Evolutionary conservation across 257 asterid species (phyloP).

Genomic region (Solanum bukasovii): DNA sequence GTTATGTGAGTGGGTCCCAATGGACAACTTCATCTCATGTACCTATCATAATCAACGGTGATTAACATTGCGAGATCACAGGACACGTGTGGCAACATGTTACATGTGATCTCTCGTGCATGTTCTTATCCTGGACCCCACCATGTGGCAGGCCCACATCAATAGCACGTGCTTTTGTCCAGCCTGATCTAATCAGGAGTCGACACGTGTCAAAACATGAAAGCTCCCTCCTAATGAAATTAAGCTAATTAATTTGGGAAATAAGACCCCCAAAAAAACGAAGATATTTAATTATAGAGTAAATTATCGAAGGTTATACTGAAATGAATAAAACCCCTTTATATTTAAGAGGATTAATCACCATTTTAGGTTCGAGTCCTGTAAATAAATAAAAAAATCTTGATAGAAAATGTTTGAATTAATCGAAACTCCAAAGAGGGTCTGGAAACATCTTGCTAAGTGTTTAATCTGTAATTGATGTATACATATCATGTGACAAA

Average conservation of each 20-base stretch:
- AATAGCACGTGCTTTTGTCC: background rate
- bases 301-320: background rate
- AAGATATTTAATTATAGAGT: background rate
- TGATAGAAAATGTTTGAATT: background rate
- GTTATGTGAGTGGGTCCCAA: background rate
- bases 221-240: background rate
- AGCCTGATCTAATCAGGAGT: background rate
- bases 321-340: background rate
- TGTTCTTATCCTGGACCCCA: conserved; percentile 17
- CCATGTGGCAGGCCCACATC: conserved; percentile 18
- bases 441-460: background rate
- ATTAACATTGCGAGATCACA: conserved; percentile 1
- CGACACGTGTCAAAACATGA: background rate
- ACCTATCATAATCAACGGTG: conserved; percentile 13
- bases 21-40: background rate
- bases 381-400: no score
- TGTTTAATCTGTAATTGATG: background rate
- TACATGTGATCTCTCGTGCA: conserved; percentile 33
- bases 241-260: no score
- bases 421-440: background rate
- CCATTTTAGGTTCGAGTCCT: no score
- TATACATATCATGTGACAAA: background rate
- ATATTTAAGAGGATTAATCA: no score
- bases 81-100: conserved; percentile 36
- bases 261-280: background rate